phyloP scores from a whole-genome alignment of 495 filamentous ascomycete genomes.

The Penicillium samsonianum region DNA sequence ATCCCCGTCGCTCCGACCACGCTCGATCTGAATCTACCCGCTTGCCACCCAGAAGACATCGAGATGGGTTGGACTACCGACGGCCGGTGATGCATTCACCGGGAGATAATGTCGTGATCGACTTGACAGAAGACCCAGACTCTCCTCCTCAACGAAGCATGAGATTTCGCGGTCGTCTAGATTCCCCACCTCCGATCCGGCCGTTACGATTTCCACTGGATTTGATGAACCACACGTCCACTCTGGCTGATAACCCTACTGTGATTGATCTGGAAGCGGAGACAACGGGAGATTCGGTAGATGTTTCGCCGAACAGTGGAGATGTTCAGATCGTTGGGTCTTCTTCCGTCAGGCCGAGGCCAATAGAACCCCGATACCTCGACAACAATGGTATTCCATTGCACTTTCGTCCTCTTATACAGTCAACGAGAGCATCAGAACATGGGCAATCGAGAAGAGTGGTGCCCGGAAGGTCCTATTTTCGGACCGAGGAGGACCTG shows the following conservation, averaged over 20 bases:
- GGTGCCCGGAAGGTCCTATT: too few relatives aligned
- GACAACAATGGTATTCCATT: slow-evolving; percentile 6
- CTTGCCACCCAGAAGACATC: slow-evolving; percentile 26
- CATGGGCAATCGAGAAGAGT: too few relatives aligned
- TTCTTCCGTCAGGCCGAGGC: slow-evolving; percentile 10
- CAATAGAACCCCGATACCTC: slow-evolving; percentile 18
- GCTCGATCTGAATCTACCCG: slow-evolving; percentile 17
- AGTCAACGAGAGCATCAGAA: too few relatives aligned
- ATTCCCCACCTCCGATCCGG: too few relatives aligned
- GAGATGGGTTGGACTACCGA: slow-evolving; percentile 54
- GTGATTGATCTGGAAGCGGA: slow-evolving; percentile 42
- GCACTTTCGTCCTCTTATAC: slow-evolving; percentile 1
- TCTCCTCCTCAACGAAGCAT: slow-evolving; percentile 34
- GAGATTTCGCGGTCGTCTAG: too few relatives aligned
- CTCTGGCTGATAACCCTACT: slow-evolving; percentile 10
- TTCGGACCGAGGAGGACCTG: too few relatives aligned
- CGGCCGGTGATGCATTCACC: slow-evolving; percentile 40
- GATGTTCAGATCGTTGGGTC: slow-evolving; percentile 45
- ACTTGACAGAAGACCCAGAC: slow-evolving; percentile 55
- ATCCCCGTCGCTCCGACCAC: slow-evolving; percentile 22
- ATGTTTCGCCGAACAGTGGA: slow-evolving; percentile 34
- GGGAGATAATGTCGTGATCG: slow-evolving; percentile 49
- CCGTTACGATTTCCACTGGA: slow-evolving; percentile 13
- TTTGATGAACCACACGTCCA: slow-evolving; percentile 21
- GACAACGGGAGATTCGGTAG: slow-evolving; percentile 12